phyloP scores from a whole-genome alignment of 768 basidiomycete species.

The Tylopilus vinaceipallidus region DNA sequence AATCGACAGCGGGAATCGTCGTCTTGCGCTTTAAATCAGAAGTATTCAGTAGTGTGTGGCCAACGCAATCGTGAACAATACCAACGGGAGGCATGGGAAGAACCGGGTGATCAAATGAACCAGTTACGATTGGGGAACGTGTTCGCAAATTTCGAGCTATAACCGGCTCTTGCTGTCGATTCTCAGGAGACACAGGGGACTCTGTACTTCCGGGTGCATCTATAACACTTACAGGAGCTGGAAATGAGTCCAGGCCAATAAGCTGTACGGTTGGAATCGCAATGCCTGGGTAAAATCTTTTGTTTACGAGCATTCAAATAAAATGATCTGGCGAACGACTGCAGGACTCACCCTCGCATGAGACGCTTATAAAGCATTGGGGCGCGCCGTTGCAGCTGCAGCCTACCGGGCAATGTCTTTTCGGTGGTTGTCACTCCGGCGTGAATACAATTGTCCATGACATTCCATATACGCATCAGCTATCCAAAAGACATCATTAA shows the following conservation, averaged over 20 bases:
- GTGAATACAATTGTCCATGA: constrained; percentile 92
- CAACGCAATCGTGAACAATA: constrained; percentile 7
- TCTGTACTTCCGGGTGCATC: constrained; percentile 22
- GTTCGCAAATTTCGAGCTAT: constrained; percentile 1
- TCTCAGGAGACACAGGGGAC: neutral
- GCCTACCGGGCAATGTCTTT: constrained; percentile 80
- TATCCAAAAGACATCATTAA: constrained; percentile 9
- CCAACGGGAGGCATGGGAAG: constrained; percentile 81
- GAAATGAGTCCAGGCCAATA: constrained; percentile 31
- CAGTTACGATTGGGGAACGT: constrained; percentile 52
- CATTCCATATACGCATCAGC: constrained; percentile 80
- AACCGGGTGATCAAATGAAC: constrained; percentile 76
- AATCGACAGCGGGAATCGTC: constrained; percentile 91
- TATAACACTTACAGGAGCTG: constrained; percentile 17
- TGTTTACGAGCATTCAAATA: constrained; percentile 22
- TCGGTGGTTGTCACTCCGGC: constrained; percentile 81
- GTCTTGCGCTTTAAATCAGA: constrained; percentile 59
- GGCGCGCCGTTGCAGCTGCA: constrained; percentile 76
- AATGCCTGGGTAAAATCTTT: constrained; percentile 53
- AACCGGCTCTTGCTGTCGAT: constrained; percentile 4
- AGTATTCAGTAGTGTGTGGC: constrained; percentile 3
- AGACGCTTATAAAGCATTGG: constrained; percentile 87
- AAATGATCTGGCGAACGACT: neutral
- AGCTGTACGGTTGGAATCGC: constrained; percentile 35
- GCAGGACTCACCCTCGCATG: constrained; percentile 70